Evolutionary conservation across 2,329 filamentous ascomycete genomes (phyloP).

Genomic region (Pestalotiopsis sp.): DNA sequence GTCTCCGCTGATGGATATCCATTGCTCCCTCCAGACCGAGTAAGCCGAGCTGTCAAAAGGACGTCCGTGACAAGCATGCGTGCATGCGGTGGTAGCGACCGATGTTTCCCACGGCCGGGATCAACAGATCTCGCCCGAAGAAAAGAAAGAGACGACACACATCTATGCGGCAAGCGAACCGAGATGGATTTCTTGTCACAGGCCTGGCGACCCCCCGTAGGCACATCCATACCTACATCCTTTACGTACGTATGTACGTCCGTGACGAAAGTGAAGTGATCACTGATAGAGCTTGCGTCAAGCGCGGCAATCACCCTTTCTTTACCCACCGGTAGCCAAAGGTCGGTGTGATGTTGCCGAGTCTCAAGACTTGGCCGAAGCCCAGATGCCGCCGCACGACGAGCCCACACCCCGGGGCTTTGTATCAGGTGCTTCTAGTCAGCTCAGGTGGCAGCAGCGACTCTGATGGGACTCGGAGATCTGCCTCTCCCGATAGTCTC

Average conservation of each 20-base stretch:
- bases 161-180: neutral
- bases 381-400: neutral
- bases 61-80: neutral
- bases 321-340: neutral
- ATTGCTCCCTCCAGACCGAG: too few species aligned
- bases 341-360: neutral
- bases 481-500: neutral
- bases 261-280: neutral
- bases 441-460: neutral
- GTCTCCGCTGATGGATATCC: too few species aligned
- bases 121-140: neutral
- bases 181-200: neutral
- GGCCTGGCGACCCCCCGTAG: too few species aligned
- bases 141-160: neutral
- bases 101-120: neutral
- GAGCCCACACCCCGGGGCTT: neutral
- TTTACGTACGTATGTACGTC: neutral
- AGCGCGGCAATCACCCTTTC: neutral
- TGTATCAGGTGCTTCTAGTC: neutral
- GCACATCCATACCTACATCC: neutral
- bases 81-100: neutral
- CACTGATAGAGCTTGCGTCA: neutral
- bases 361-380: neutral
- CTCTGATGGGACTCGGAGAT: neutral
- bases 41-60: too few species aligned